Conservation (phyloP, 2,329 filamentous ascomycete genomes). For the Xylaria sp. region DNA sequence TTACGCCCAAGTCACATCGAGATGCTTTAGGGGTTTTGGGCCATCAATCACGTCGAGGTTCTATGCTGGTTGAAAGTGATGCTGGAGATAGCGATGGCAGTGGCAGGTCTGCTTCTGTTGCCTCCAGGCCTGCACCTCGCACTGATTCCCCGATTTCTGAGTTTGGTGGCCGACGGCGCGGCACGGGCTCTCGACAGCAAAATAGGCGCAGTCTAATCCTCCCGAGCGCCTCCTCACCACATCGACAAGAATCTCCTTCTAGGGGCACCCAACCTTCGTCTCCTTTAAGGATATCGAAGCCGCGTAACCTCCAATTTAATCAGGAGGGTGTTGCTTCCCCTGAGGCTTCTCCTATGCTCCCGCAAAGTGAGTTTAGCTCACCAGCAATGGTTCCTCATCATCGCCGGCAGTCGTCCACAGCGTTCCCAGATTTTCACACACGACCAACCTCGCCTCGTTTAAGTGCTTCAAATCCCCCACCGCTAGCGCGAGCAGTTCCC, state of each 20-base stretch:
- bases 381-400: conserved; percentile 75
- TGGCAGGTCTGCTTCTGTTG: conserved; percentile 79
- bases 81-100: conserved; percentile 88
- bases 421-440: conserved; percentile 75
- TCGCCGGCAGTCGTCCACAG: conserved; percentile 89
- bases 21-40: conserved; percentile 67
- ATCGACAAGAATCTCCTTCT: conserved; percentile 89
- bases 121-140: conserved; percentile 74
- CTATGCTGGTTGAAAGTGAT: conserved; percentile 86
- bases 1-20: conserved; percentile 87
- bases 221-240: conserved; percentile 80
- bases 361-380: conserved; percentile 83
- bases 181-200: conserved; percentile 82
- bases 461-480: conserved; percentile 78
- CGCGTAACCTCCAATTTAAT: conserved; percentile 69
- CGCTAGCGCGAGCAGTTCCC: conserved; percentile 87
- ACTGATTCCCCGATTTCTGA: conserved; percentile 94
- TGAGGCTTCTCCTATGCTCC: conserved; percentile 87
- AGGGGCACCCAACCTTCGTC: conserved; percentile 81
- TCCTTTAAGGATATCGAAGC: conserved; percentile 86
- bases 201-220: conserved; percentile 90
- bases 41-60: conserved; percentile 78
- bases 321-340: conserved; percentile 81
- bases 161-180: conserved; percentile 77
- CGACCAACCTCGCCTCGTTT: conserved; percentile 83